These are phyloP conservation scores for Pulveroboletus sp. DNA, from an alignment of 768 basidiomycete species.

Conservation along the genomic window DNA sequence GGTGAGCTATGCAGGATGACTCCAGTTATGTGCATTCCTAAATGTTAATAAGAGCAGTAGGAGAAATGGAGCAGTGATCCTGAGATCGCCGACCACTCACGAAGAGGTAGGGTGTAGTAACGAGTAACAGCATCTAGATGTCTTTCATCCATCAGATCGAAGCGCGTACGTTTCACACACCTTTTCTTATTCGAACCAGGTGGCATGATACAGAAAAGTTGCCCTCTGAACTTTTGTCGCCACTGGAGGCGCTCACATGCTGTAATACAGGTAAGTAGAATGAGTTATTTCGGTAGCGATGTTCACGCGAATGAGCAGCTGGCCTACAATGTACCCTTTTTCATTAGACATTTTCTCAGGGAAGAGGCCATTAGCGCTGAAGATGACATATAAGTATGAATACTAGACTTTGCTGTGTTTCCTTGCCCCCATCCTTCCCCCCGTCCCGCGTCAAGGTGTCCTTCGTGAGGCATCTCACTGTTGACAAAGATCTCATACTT, in stretches of 20 bases:
- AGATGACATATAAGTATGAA: not conserved
- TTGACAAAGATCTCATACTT: no score
- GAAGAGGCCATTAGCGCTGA: not conserved
- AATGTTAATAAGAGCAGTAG: not conserved
- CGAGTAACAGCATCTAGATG: not conserved
- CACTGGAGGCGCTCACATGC: not conserved
- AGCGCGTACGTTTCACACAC: not conserved
- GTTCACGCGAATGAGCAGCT: not conserved
- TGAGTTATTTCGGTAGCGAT: conserved; percentile 1
- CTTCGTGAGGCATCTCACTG: no score
- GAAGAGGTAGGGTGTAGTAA: not conserved
- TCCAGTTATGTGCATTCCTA: not conserved
- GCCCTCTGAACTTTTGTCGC: not conserved
- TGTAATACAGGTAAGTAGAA: conserved; percentile 6
- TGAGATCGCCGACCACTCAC: no score
- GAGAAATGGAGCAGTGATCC: no score
- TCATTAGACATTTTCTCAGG: not conserved
- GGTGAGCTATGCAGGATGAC: no score
- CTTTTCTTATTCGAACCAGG: no score
- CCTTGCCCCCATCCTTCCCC: not conserved
- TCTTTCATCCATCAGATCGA: not conserved
- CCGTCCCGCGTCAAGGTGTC: no score
- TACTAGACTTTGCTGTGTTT: not conserved
- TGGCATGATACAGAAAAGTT: not conserved
- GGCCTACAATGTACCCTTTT: not conserved